A percentile compares a stretch with the other conserved stretches of the same genome.
Conservation (phyloP, 306 rosid species). For the Cicer chorassanicum region DNA sequence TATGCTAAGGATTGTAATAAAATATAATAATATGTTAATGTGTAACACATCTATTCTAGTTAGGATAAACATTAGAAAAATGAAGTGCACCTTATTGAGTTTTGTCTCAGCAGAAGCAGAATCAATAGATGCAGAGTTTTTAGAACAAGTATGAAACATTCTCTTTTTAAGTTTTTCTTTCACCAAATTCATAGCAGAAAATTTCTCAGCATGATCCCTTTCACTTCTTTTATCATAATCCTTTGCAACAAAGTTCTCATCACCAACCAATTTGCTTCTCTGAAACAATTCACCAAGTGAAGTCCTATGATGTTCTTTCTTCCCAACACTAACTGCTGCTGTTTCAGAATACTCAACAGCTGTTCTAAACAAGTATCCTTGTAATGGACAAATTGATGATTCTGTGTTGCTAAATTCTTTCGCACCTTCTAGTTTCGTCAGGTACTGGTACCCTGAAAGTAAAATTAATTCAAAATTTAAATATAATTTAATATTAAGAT, state of each 20-base stretch:
- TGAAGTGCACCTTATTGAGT: constrained; percentile 71
- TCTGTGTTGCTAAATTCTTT: too few species aligned
- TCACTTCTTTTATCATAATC: background rate
- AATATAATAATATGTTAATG: background rate
- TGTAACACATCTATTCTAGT: constrained; percentile 1
- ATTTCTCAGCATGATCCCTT: background rate
- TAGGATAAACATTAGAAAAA: background rate
- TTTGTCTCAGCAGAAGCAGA: constrained; percentile 80
- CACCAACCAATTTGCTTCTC: constrained; percentile 70
- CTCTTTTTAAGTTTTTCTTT: constrained; percentile 78
- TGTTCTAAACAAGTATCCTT: constrained; percentile 85
- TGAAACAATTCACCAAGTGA: constrained; percentile 90
- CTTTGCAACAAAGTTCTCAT: constrained; percentile 57
- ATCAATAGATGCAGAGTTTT: constrained; percentile 56
- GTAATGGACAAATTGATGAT: constrained; percentile 69
- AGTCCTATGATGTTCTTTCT: constrained; percentile 82
- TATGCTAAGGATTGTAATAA: too few species aligned
- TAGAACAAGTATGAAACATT: constrained; percentile 68
- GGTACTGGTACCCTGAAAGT: too few species aligned
- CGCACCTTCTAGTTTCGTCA: too few species aligned
- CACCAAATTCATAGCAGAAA: constrained; percentile 19
- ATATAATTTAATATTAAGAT: too few species aligned
- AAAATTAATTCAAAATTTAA: too few species aligned
- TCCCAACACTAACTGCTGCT: constrained; percentile 50
- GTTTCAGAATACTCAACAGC: constrained; percentile 74